Percentiles rank a stretch among this genome's conserved stretches.
Conservation (phyloP, 345 rosid genomes). For the Citropsis articulata region DNA sequence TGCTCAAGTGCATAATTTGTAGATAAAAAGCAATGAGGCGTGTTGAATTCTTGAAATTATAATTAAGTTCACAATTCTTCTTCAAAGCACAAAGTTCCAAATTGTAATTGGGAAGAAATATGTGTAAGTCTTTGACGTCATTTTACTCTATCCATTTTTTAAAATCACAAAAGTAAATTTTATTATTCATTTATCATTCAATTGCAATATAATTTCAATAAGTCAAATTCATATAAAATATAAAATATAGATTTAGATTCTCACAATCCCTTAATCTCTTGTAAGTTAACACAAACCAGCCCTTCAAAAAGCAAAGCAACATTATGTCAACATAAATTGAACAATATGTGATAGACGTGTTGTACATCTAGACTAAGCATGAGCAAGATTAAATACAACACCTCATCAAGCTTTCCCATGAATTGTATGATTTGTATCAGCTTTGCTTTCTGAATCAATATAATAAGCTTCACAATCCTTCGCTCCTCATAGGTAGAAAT, state of each 20-base stretch:
- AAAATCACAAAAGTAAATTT: too few species aligned
- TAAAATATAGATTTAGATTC: constrained; percentile 14
- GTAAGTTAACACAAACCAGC: too few species aligned
- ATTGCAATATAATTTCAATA: too few species aligned
- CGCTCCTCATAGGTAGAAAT: too few species aligned
- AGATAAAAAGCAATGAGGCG: not conserved
- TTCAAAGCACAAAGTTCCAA: not conserved
- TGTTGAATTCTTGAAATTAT: not conserved
- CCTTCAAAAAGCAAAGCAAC: not conserved
- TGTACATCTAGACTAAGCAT: not conserved
- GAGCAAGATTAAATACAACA: constrained; percentile 17
- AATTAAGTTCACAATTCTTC: not conserved
- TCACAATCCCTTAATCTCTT: constrained; percentile 64
- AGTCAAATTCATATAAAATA: too few species aligned
- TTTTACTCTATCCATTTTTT: too few species aligned
- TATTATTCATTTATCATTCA: too few species aligned
- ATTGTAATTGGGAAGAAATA: not conserved
- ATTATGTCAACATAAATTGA: constrained; percentile 1
- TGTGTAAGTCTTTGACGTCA: too few species aligned
- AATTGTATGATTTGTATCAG: constrained; percentile 86
- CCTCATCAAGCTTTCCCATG: constrained; percentile 85
- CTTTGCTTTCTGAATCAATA: constrained; percentile 21
- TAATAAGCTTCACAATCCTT: too few species aligned
- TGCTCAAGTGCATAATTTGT: not conserved
- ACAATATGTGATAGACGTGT: not conserved